Evolutionary conservation across 805 yeast genomes (phyloP).

Genomic region (Hagleromyces aurorensis): DNA sequence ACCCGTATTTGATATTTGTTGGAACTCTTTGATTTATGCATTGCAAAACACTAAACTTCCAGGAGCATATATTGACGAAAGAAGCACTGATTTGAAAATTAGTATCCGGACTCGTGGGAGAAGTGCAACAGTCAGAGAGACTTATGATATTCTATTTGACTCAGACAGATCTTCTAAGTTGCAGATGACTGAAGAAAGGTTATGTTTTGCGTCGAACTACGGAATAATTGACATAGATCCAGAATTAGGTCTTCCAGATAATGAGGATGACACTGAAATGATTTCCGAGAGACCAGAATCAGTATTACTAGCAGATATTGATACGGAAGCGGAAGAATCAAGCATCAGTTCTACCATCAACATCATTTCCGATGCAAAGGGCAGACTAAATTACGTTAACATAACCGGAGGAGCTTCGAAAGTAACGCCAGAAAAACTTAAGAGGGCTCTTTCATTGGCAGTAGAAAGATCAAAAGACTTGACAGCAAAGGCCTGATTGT

Average conservation of each 20-base stretch:
- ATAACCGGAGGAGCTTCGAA: conserved; percentile 43
- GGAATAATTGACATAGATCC: conserved; percentile 47
- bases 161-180: conserved; percentile 34
- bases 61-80: conserved; percentile 57
- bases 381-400: conserved; percentile 36
- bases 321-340: conserved; percentile 77
- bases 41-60: conserved; percentile 57
- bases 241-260: conserved; percentile 21
- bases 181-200: conserved; percentile 30
- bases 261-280: conserved; percentile 29
- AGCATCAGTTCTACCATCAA: conserved; percentile 47
- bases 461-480: conserved; percentile 39
- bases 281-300: conserved; percentile 27
- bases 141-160: conserved; percentile 53
- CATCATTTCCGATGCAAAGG: conserved; percentile 28
- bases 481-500: conserved; percentile 2
- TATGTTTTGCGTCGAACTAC: conserved; percentile 43
- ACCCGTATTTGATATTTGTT: conserved; percentile 70
- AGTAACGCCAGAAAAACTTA: conserved; percentile 41
- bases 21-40: conserved; percentile 61
- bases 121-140: conserved; percentile 39
- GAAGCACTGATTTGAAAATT: conserved; percentile 43
- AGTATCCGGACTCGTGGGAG: conserved; percentile 47
- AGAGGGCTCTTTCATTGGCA: conserved; percentile 41
- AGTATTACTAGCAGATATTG: conserved; percentile 61